These are phyloP conservation scores for Colletotrichum incanum DNA, from an alignment of 2,329 filamentous ascomycete genomes.

Conservation along the genomic window DNA sequence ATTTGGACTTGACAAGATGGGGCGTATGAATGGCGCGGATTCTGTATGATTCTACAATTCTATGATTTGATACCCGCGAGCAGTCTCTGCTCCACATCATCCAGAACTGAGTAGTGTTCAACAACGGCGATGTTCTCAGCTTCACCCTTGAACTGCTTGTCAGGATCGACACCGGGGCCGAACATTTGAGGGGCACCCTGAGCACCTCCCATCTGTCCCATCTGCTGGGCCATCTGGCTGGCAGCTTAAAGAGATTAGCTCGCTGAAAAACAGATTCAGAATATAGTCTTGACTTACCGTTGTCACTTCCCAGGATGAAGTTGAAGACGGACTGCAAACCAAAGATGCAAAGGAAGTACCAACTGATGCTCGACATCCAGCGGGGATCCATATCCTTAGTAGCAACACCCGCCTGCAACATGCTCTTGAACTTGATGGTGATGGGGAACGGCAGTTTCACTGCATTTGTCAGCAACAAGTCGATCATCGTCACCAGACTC, in stretches of 20 bases:
- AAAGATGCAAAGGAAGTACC: slow-evolving; percentile 99
- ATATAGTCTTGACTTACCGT: slow-evolving; percentile 73
- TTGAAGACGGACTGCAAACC: slow-evolving; percentile 97
- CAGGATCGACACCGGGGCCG: slow-evolving; percentile 91
- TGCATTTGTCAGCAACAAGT: slow-evolving; percentile 51
- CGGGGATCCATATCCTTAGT: slow-evolving; percentile 96
- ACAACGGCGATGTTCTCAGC: slow-evolving; percentile 96
- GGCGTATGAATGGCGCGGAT: slow-evolving; percentile 16
- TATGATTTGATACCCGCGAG: slow-evolving; percentile 69
- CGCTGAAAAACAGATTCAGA: neutral
- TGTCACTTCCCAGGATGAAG: slow-evolving; percentile 95
- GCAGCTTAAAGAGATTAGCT: slow-evolving; percentile 75
- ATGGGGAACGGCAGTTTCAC: slow-evolving; percentile 98
- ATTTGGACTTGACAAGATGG: slow-evolving; percentile 5
- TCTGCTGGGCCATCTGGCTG: slow-evolving; percentile 92
- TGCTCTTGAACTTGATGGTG: slow-evolving; percentile 99
- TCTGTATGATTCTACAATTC: slow-evolving; percentile 42
- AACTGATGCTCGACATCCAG: slow-evolving; percentile 98
- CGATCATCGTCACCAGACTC: neutral
- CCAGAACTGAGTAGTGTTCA: slow-evolving; percentile 92
- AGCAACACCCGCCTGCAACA: slow-evolving; percentile 97
- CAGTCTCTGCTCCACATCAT: slow-evolving; percentile 89
- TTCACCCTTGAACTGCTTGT: slow-evolving; percentile 94
- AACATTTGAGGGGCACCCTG: slow-evolving; percentile 77
- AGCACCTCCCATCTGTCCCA: slow-evolving; percentile 84